Base-by-base conservation (phyloP, 2,329 filamentous ascomycete species). In the Metarhizium album region DNA sequence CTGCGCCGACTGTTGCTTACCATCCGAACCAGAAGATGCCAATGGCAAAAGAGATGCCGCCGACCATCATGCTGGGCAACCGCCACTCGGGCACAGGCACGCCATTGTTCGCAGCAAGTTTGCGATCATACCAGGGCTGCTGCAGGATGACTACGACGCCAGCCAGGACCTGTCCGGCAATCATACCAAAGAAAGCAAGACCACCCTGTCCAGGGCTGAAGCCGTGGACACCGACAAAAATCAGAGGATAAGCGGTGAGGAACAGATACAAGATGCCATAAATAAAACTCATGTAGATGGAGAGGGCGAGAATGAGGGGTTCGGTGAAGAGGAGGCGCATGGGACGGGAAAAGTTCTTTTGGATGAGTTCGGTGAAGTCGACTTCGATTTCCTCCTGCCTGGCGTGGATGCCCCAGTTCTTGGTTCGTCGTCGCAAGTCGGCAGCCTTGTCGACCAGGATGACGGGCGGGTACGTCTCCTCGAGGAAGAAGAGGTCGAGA, bases 141-240 rank as follows among this genome's bases (percentile, higher is more conserved):
- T 77, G 75, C 38, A 79, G 59, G 48, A 86, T 70, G 54, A 91
- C 82, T 45, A 75, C 74, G 8, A 73, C 53, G 46, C 84, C 86
- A 0, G 84, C 86, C 49, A 87, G 67, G 16, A 91, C 54, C 62
- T 89, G 79, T 45, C 88, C 88, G 8, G 74, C 60, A 48, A 93
- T 79, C 83, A 95, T 87, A 50, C 89, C 90, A 59, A 95, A 87
- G 65, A 90, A 95, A 4, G 88, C 82, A 4, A 95, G 74, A 2
- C 89, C 90, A 3, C 82, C 78, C 18, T 87, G 67, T 51, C 90
- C 90, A 1, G 75, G 60, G 33, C 70, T 79, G 71, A 91, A 84
- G 57, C 78, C 75, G 65, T 95, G 85, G 4, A 90, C 74, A 27
- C 75, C 72, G 54, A 84, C 73, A 69, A 93, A 95, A 46, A 94